These are phyloP conservation scores for Bjerkandera adusta DNA, from an alignment of 1,284 basidiomycete genomes.

Conservation along the genomic window DNA sequence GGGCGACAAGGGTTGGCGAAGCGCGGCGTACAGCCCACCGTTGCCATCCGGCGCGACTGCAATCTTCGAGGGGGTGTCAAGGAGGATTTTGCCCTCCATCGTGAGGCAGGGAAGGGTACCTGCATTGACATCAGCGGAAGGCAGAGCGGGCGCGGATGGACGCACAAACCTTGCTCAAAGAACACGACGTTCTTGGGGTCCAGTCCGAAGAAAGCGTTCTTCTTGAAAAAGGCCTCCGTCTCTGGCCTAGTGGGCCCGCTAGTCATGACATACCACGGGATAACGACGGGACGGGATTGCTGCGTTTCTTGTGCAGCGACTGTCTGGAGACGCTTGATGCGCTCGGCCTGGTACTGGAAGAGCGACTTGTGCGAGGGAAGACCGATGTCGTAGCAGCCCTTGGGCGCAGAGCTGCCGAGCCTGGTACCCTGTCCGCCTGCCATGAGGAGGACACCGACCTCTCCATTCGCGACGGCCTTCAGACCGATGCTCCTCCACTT, in stretches of 20 bases:
- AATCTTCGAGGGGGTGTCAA: slow-evolving; percentile 76
- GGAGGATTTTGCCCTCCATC: slow-evolving; percentile 91
- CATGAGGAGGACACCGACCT: slow-evolving; percentile 94
- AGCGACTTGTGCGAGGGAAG: slow-evolving; percentile 91
- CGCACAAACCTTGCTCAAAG: slow-evolving; percentile 89
- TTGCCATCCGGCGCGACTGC: slow-evolving; percentile 98
- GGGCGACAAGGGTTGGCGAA: slow-evolving; percentile 74
- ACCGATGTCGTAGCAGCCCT: slow-evolving; percentile 97
- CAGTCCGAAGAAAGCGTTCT: slow-evolving; percentile 85
- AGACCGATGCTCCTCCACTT: slow-evolving; percentile 80
- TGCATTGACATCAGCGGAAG: slow-evolving; percentile 31
- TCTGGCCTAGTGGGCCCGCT: slow-evolving; percentile 90
- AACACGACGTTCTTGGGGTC: slow-evolving; percentile 81
- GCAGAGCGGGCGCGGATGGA: neutral
- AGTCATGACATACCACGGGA: slow-evolving; percentile 99
- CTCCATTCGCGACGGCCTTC: slow-evolving; percentile 74
- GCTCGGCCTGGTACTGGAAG: slow-evolving; percentile 96
- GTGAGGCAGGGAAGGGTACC: slow-evolving; percentile 95
- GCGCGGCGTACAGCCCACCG: slow-evolving; percentile 94
- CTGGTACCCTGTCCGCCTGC: slow-evolving; percentile 98
- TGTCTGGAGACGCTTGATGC: slow-evolving; percentile 81
- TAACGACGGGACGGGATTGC: slow-evolving; percentile 56
- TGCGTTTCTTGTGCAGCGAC: slow-evolving; percentile 55
- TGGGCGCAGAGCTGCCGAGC: slow-evolving; percentile 89
- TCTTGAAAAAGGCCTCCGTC: slow-evolving; percentile 85